Evolutionary conservation across 352 stramenopile species (phyloP).

Genomic region (Phytophthora pisi): DNA sequence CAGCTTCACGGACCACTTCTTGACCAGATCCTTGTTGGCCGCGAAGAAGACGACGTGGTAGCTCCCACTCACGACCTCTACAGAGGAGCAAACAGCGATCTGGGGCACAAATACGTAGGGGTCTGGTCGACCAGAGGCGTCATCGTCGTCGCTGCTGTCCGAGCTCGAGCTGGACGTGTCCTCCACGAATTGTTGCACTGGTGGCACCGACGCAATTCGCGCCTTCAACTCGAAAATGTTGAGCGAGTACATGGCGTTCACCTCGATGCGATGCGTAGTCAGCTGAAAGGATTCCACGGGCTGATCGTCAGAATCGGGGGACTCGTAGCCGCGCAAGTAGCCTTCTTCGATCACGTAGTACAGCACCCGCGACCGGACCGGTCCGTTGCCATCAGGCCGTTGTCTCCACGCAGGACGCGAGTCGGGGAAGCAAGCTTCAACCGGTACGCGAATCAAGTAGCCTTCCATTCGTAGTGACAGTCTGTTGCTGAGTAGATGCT

Average conservation of each 20-base stretch:
- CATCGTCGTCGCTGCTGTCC: conserved; percentile 36
- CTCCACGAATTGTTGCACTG: conserved; percentile 25
- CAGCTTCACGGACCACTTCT: conserved; percentile 57
- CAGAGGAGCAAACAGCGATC: conserved; percentile 5
- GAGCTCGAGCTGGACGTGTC: conserved; percentile 36
- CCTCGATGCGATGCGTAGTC: conserved; percentile 60
- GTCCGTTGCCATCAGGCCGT: conserved; percentile 5
- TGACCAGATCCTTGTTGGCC: conserved; percentile 50
- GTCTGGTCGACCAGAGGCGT: neutral
- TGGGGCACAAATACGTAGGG: conserved; percentile 2
- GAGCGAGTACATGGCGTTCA: conserved; percentile 70
- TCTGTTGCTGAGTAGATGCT: conserved; percentile 1
- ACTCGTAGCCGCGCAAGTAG: conserved; percentile 57
- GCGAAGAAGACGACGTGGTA: conserved; percentile 60
- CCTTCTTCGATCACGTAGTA: conserved; percentile 77
- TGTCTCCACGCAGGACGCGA: conserved; percentile 30
- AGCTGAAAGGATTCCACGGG: conserved; percentile 66
- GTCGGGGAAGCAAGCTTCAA: conserved; percentile 34
- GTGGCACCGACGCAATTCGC: conserved; percentile 6
- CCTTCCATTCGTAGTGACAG: conserved; percentile 53
- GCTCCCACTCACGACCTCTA: conserved; percentile 14
- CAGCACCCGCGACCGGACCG: conserved; percentile 42
- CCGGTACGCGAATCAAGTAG: conserved; percentile 72
- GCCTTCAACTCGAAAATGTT: conserved; percentile 69
- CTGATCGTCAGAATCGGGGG: conserved; percentile 39